These are phyloP conservation scores for Schoenoplectus triqueter DNA, from an alignment of 202 grass and related monocot genomes.

Conservation along the genomic window DNA sequence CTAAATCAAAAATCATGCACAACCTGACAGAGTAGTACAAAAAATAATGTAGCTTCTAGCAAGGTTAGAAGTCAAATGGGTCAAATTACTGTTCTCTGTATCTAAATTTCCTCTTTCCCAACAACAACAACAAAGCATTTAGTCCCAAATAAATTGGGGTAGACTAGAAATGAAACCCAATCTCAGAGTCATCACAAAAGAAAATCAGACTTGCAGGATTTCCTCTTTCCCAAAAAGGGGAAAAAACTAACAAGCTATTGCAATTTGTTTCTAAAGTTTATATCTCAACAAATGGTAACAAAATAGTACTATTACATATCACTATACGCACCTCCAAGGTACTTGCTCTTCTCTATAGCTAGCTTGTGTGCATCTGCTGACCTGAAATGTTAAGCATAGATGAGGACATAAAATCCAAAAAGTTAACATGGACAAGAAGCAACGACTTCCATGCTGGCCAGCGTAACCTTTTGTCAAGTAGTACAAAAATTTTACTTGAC, in stretches of 20 bases:
- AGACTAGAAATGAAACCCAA: too few relatives aligned
- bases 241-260: constrained; percentile 19
- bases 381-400: constrained; percentile 47
- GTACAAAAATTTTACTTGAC: constrained; percentile 30
- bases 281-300: constrained; percentile 9
- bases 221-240: too few relatives aligned
- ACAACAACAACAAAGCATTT: too few relatives aligned
- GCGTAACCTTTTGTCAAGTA: not conserved
- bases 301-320: not conserved
- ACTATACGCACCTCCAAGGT: constrained; percentile 80
- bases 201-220: too few relatives aligned
- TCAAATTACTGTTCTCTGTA: not conserved
- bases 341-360: constrained; percentile 99
- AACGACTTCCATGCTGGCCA: not conserved
- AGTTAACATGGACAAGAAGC: not conserved
- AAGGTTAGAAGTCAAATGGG: constrained; percentile 1
- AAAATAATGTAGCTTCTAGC: not conserved
- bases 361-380: constrained; percentile 90
- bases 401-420: not conserved
- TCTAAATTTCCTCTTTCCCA: not conserved
- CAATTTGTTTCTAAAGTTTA: constrained; percentile 16
- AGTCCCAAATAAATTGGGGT: too few relatives aligned
- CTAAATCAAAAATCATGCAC: not conserved
- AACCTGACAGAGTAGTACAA: not conserved
- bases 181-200: too few relatives aligned